These are phyloP conservation scores for Chaetomium fimeti DNA, from an alignment of 495 filamentous ascomycete species.

Conservation along the genomic window DNA sequence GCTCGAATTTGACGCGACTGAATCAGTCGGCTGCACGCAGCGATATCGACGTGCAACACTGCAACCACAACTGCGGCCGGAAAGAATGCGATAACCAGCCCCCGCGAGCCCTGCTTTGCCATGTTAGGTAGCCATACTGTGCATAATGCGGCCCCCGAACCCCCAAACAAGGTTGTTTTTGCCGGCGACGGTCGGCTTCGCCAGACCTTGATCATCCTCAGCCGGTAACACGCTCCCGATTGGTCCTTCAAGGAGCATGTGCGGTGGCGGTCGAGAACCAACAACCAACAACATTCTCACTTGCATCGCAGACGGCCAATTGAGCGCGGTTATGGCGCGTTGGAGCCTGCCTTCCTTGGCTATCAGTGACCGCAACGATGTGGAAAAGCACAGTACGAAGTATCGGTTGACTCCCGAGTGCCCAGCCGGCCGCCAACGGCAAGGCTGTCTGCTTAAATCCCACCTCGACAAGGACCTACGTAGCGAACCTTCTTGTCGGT, in stretches of 20 bases:
- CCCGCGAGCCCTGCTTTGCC: no score
- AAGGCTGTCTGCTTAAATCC: not conserved
- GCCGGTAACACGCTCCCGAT: not conserved
- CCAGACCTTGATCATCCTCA: conserved; percentile 14
- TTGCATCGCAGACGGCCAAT: conserved; percentile 16
- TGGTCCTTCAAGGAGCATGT: not conserved
- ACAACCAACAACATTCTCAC: conserved; percentile 12
- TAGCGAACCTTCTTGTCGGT: not conserved
- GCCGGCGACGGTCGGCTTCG: not conserved
- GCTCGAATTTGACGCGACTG: no score
- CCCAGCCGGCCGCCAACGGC: not conserved
- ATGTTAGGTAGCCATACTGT: not conserved
- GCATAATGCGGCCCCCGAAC: not conserved
- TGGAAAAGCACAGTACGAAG: not conserved
- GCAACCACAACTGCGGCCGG: no score
- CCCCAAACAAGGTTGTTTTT: not conserved
- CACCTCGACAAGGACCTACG: not conserved
- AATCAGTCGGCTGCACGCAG: no score
- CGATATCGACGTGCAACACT: no score
- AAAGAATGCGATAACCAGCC: no score
- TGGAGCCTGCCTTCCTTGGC: not conserved
- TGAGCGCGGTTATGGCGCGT: not conserved
- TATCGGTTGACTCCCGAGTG: not conserved
- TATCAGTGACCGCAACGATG: not conserved
- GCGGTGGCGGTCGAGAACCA: conserved; percentile 5